phyloP scores from a whole-genome alignment of 441 rosid species.

The Croton setiger region DNA sequence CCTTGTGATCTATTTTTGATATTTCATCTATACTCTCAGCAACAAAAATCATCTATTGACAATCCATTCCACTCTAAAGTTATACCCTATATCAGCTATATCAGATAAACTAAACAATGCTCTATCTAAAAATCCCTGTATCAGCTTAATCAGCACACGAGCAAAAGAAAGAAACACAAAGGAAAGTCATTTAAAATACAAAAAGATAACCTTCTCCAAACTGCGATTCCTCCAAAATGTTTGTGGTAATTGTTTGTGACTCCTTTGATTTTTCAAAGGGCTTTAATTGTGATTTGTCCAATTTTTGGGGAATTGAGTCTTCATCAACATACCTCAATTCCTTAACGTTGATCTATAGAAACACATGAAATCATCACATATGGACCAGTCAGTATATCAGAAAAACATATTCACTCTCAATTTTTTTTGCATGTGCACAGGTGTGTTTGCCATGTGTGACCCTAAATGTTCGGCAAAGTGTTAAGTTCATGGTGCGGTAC shows the following conservation, averaged over 20 bases:
- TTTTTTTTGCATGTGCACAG: not conserved
- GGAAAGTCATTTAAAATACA: not conserved
- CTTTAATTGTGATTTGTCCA: constrained; percentile 24
- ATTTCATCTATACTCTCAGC: not conserved
- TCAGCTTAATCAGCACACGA: not conserved
- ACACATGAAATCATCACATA: constrained; percentile 2
- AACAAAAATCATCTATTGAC: not conserved
- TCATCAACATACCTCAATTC: constrained; percentile 46
- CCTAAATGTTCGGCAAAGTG: too few species aligned
- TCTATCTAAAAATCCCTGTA: not conserved
- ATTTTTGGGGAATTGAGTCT: constrained; percentile 15
- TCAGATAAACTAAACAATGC: not conserved
- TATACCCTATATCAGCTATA: not conserved
- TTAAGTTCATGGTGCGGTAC: not conserved
- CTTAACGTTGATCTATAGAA: constrained; percentile 47
- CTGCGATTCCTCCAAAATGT: not conserved
- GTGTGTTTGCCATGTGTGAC: too few species aligned
- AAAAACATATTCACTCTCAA: not conserved
- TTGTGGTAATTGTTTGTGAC: not conserved
- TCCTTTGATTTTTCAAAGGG: not conserved
- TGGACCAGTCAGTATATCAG: not conserved
- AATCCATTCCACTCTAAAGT: constrained; percentile 1
- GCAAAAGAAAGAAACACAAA: not conserved
- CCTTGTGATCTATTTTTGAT: not conserved
- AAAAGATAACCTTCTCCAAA: constrained; percentile 30